Evolutionary conservation across 1,284 basidiomycete genomes (phyloP), one percentile per base, ranked within the genome.

Genomic region (Phellinidium pouzarii): DNA sequence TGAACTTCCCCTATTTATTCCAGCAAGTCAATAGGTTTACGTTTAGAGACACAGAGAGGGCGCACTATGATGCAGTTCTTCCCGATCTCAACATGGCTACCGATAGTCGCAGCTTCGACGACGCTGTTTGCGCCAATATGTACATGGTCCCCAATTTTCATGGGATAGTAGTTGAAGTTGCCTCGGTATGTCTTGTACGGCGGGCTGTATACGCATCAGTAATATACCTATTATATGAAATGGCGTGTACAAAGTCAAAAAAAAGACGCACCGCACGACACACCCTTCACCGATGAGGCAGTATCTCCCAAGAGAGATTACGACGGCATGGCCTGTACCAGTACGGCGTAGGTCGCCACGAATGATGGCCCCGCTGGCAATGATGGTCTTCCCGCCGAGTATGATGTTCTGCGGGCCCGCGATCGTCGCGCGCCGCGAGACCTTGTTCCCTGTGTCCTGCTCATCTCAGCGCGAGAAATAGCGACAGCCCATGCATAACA

Each of bases 381-480:
- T 95, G 66, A 99, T 91, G 3, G 92, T 95, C 71, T 98, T 98
- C 38, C 95, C 96, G 31, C 92, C 93, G 2, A 99, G 82, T 56
- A 98, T 91, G 65, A 99, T 99, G 66, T 98, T 97, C 65, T 93
- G 87, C 5, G 94, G 91, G 7, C 96, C 96, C 41, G 87, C 81
- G 60, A 99, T 97, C n/a, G 84, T 85, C 7, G 93, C 91, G 58
- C 90, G 83, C 44, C 94, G 82, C 31, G 94, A 96, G 48, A 98
- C 93, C 68, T 94, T 94, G 73, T 94, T 91, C 50, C 88, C 88
- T 57, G 87, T 90, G 62, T 89, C 82, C 82, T 85, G 62, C 54
- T 50, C 47, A 41, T 34, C 50, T 44, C 19, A 44, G 41, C 29
- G 22, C 25, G 25, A 47, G 22, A 8, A 12, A 4, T 17, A 26